These are phyloP conservation scores for Psilocybe cubensis DNA, from an alignment of 768 basidiomycete species.

Conservation along the genomic window DNA sequence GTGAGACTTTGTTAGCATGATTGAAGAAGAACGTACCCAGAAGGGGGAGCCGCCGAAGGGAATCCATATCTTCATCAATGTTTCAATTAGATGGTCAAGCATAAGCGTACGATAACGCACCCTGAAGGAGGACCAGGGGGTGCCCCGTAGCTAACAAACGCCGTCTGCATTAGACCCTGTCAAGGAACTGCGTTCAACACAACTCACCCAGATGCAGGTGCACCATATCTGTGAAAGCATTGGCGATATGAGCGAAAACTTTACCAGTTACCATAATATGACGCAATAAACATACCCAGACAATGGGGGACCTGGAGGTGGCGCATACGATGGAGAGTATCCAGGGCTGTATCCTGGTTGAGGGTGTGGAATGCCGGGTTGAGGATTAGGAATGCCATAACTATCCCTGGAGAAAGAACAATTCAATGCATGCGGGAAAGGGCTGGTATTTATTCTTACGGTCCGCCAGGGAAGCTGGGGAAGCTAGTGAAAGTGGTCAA, in stretches of 20 bases:
- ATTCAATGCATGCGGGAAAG: background rate
- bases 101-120: slow-evolving; percentile 1
- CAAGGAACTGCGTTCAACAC: background rate
- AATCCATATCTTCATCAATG: background rate
- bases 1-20: background rate
- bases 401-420: slow-evolving; percentile 9
- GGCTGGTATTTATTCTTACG: slow-evolving; percentile 17
- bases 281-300: slow-evolving; percentile 11
- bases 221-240: slow-evolving; percentile 11
- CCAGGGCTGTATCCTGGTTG: slow-evolving; percentile 36
- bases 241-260: background rate
- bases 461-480: slow-evolving; percentile 31
- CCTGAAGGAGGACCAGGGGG: slow-evolving; percentile 32
- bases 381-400: slow-evolving; percentile 23
- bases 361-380: slow-evolving; percentile 22
- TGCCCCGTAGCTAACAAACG: slow-evolving; percentile 11
- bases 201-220: slow-evolving; percentile 24
- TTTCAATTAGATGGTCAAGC: background rate
- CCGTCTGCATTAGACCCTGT: background rate
- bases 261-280: background rate
- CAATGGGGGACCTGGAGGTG: slow-evolving; percentile 27
- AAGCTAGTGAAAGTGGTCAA: slow-evolving; percentile 23
- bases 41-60: background rate
- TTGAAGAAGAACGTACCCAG: background rate
- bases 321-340: slow-evolving; percentile 42